phyloP scores from a whole-genome alignment of 805 yeast species.

The Wickerhamiella occidentalis region DNA sequence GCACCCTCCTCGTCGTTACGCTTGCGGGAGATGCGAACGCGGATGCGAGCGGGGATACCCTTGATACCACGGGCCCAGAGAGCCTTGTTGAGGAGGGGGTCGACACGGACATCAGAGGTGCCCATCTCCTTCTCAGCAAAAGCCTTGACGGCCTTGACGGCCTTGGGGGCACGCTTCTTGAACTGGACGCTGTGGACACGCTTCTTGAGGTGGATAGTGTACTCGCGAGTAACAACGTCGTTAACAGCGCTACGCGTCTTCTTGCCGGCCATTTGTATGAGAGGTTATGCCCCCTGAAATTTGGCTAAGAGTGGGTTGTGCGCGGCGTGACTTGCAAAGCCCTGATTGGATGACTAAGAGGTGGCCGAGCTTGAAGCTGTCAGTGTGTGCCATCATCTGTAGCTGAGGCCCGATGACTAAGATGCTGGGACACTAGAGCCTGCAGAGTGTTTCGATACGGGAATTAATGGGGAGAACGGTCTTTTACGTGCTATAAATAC shows the following conservation, averaged over 20 bases:
- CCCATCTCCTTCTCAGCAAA: conserved; percentile 99
- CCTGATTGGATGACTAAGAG: neutral
- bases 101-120: conserved; percentile 96
- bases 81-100: conserved; percentile 96
- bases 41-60: conserved; percentile 96
- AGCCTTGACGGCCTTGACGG: conserved; percentile 98
- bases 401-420: no score
- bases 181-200: conserved; percentile 98
- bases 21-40: conserved; percentile 98
- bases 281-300: conserved; percentile 2
- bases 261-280: conserved; percentile 31
- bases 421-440: no score
- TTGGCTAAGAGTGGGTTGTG: conserved; percentile 7
- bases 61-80: conserved; percentile 99
- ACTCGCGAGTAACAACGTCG: conserved; percentile 99
- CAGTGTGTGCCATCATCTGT: no score
- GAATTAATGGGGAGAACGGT: no score
- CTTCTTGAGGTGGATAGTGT: conserved; percentile 99
- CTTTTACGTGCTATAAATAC: no score
- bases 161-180: conserved; percentile 99
- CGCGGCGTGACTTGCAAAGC: neutral
- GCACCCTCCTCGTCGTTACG: conserved; percentile 99
- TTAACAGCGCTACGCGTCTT: conserved; percentile 54
- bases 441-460: no score
- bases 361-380: no score